Evolutionary conservation across 495 filamentous ascomycete species (phyloP).

Genomic region (Parathielavia hyrcaniae): DNA sequence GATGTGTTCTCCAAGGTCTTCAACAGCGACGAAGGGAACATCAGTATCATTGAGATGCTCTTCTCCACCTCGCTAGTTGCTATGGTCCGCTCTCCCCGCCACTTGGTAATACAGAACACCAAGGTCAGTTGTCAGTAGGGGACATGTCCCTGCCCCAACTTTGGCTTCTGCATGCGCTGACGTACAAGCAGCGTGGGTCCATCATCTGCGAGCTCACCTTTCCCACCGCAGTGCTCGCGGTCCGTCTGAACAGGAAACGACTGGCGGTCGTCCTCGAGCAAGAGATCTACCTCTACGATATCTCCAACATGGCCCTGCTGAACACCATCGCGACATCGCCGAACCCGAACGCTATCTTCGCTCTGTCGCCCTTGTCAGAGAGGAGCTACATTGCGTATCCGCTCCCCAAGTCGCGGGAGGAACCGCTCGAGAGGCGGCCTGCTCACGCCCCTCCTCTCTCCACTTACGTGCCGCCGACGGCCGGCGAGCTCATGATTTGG

Average conservation of each 20-base stretch:
- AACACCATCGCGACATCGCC: constrained; percentile 88
- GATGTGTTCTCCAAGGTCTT: constrained; percentile 92
- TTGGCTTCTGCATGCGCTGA: neutral
- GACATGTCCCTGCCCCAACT: neutral
- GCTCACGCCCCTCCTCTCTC: constrained; percentile 78
- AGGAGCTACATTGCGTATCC: constrained; percentile 92
- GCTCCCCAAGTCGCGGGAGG: constrained; percentile 67
- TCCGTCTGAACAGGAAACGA: constrained; percentile 87
- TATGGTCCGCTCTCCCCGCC: constrained; percentile 78
- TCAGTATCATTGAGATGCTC: constrained; percentile 94
- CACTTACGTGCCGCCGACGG: constrained; percentile 69
- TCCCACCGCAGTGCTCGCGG: constrained; percentile 84
- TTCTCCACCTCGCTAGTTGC: constrained; percentile 98
- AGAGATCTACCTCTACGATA: constrained; percentile 96
- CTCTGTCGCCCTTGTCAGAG: constrained; percentile 90
- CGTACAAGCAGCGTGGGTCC: constrained; percentile 63
- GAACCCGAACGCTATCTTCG: constrained; percentile 84
- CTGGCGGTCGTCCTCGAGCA: constrained; percentile 90
- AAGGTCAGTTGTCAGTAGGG: constrained; percentile 69
- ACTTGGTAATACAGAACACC: constrained; percentile 92
- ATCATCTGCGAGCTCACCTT: constrained; percentile 99
- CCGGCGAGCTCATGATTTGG: constrained; percentile 88
- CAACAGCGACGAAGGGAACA: constrained; percentile 86
- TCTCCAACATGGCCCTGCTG: constrained; percentile 92
- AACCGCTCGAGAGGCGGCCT: constrained; percentile 53